Evolutionary conservation across 2,329 filamentous ascomycete genomes (phyloP), one percentile per base, ranked within the genome.

Genomic region (Ophiostoma pallidulum): DNA sequence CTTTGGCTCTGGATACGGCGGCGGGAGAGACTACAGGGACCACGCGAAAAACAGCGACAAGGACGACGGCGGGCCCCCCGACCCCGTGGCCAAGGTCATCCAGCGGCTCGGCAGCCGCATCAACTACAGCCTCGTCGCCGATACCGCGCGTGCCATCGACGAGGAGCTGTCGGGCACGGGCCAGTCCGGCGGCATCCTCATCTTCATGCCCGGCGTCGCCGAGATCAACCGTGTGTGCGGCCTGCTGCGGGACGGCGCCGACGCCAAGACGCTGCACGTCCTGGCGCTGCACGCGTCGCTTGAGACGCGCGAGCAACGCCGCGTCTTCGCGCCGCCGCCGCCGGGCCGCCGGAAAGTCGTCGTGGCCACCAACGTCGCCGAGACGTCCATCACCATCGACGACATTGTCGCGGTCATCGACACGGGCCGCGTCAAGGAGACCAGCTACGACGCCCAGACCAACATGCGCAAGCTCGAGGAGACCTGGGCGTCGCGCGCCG

Each of bases 371-470:
- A 98, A 98, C 59, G 91, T 98, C 3, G 92, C 92, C 2, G 92
- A 98, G 64, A 98, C 92, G 0, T 97, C 92, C 2, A 97, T 98
- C 62, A 98, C 92, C 0, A 98, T 98, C 51, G 90, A 96, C 60
- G 92, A 98, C 60, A 86, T 98, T 45, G 86, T 97, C 3, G 91
- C 87, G 2, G 92, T 98, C 39, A 91, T 98, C 53, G 92, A 98
- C 62, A 92, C 85, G 10, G 92, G 92, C 24, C 82, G 88, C 45
- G 92, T 98, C 51, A 98, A 98, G 61, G 91, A 98, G 65, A 98
- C 90, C 0, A 91, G 86, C 61, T 97, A 90, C 58, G 92, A 97
- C 62, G 80, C 88, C 0, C 77, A 84, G 53, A 94, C 84, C 62
- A 95, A 95, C 61, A 95, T 97, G 82, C 84, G 94, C 37, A 89